Evolutionary conservation across 2,329 filamentous ascomycete genomes (phyloP).

Genomic region (Amauroascus niger): DNA sequence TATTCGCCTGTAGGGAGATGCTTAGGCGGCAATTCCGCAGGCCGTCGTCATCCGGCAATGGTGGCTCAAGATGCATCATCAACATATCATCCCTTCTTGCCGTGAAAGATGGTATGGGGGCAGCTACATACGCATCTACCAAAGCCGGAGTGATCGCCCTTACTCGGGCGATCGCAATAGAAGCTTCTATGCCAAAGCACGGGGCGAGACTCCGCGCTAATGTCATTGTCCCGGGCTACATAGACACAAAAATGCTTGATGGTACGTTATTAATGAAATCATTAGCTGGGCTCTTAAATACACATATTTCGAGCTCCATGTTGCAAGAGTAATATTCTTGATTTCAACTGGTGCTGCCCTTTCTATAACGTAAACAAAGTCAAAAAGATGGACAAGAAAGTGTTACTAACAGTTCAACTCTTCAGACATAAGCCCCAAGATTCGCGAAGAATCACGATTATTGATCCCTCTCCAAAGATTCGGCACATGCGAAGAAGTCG

Average conservation of each 20-base stretch:
- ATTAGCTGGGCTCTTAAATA: neutral
- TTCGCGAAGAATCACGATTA: slow-evolving; percentile 27
- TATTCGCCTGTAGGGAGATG: slow-evolving; percentile 33
- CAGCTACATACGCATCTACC: slow-evolving; percentile 64
- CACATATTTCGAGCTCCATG: too few species aligned
- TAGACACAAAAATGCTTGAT: slow-evolving; percentile 69
- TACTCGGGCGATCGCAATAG: slow-evolving; percentile 29
- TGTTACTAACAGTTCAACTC: slow-evolving; percentile 2
- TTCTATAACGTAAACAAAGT: neutral
- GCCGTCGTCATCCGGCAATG: slow-evolving; percentile 19
- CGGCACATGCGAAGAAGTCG: slow-evolving; percentile 60
- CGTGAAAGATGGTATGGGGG: slow-evolving; percentile 57
- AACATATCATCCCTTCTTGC: slow-evolving; percentile 73
- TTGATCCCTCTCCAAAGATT: slow-evolving; percentile 59
- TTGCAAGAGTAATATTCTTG: too few species aligned
- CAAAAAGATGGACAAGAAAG: neutral
- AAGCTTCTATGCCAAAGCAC: slow-evolving; percentile 45
- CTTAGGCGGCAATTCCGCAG: slow-evolving; percentile 27
- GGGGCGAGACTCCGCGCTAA: slow-evolving; percentile 65
- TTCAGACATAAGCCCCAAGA: slow-evolving; percentile 36
- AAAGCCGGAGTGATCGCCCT: slow-evolving; percentile 69
- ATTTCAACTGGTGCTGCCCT: too few species aligned
- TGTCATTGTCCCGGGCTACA: slow-evolving; percentile 72
- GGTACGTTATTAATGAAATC: slow-evolving; percentile 40
- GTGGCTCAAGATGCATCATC: slow-evolving; percentile 59